Evolutionary conservation across 2,329 filamentous ascomycete species (phyloP).

Genomic region (Monilinia polystroma): DNA sequence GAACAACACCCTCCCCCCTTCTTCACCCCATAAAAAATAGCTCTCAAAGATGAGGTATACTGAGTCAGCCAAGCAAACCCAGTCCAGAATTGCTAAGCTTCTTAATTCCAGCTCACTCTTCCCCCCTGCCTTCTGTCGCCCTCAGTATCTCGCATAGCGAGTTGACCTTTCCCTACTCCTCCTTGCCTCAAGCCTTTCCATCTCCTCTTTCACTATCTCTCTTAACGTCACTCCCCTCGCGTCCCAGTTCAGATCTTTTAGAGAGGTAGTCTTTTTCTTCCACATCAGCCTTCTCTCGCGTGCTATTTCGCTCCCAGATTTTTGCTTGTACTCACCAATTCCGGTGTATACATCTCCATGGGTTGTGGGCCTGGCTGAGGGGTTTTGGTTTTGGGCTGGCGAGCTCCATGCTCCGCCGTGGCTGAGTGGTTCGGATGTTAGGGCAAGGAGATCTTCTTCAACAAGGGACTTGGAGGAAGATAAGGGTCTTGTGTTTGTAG

Average conservation of each 20-base stretch:
- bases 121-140: too few species aligned
- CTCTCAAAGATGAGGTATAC: background rate
- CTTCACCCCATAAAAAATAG: background rate
- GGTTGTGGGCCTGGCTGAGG: too few species aligned
- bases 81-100: background rate
- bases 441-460: background rate
- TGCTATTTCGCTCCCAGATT: background rate
- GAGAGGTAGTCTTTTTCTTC: background rate
- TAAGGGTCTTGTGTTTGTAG: background rate
- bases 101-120: background rate
- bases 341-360: background rate
- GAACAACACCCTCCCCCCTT: background rate
- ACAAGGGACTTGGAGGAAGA: background rate
- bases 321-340: background rate
- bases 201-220: too few species aligned
- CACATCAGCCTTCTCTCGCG: background rate
- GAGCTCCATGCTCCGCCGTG: constrained; percentile 11
- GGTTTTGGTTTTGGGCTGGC: background rate
- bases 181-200: too few species aligned
- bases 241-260: background rate
- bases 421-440: background rate
- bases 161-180: background rate
- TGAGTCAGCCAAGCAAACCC: background rate
- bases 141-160: background rate
- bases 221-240: background rate